A percentile compares a stretch with the other conserved stretches of the same genome.
Conservation (phyloP, 495 filamentous ascomycete genomes). For the Daldinia vernicosa region DNA sequence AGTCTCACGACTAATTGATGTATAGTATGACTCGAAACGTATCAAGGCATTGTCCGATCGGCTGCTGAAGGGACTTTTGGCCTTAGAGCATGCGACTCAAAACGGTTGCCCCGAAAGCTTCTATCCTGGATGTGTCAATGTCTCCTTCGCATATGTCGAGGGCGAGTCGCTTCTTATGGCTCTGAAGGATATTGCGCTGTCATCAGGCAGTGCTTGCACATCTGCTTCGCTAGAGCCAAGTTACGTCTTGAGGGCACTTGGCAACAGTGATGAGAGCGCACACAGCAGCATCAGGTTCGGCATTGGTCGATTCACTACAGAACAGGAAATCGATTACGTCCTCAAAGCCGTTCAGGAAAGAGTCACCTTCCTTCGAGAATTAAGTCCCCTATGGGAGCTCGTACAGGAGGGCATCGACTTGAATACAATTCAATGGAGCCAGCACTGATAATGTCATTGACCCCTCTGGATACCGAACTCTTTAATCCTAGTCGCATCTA, state of each 20-base stretch:
- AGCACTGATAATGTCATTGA: constrained; percentile 67
- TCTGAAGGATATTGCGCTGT: constrained; percentile 95
- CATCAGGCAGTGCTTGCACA: constrained; percentile 96
- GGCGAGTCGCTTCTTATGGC: constrained; percentile 98
- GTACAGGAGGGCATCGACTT: constrained; percentile 97
- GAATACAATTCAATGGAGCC: constrained; percentile 97
- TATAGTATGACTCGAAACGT: constrained; percentile 88
- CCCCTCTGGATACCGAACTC: background rate
- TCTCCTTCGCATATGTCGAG: constrained; percentile 98
- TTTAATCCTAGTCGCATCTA: background rate
- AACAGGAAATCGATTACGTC: constrained; percentile 96
- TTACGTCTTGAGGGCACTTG: constrained; percentile 92
- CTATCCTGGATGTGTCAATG: constrained; percentile 97
- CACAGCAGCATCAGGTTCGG: constrained; percentile 98
- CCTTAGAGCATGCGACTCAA: constrained; percentile 89
- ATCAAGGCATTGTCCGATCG: constrained; percentile 84
- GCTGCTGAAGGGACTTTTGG: constrained; percentile 78
- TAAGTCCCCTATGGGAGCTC: constrained; percentile 97
- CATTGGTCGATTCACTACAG: constrained; percentile 96
- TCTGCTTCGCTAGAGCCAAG: constrained; percentile 95
- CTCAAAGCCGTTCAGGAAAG: constrained; percentile 91
- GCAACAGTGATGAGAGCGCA: constrained; percentile 95
- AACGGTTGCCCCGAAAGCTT: constrained; percentile 85
- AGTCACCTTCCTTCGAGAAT: constrained; percentile 89
- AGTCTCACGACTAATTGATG: constrained; percentile 39